phyloP scores from a whole-genome alignment of 2,329 filamentous ascomycete genomes.

The Sporothrix schenckii region DNA sequence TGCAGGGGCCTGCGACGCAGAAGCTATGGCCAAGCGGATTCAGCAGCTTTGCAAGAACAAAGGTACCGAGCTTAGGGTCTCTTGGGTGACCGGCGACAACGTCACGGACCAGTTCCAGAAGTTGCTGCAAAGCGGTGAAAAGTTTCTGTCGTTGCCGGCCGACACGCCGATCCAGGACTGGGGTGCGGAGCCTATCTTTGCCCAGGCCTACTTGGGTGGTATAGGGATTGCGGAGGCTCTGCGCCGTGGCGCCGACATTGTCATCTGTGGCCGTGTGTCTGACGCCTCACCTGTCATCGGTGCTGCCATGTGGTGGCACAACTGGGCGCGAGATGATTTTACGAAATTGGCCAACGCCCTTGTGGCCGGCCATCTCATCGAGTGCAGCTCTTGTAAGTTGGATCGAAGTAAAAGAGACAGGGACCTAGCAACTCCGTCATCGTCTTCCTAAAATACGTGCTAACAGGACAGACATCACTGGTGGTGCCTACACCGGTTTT shows the following conservation, averaged over 20 bases:
- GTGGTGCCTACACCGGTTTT: slow-evolving; percentile 53
- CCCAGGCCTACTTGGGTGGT: slow-evolving; percentile 50
- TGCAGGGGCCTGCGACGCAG: slow-evolving; percentile 11
- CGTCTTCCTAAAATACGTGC: not conserved
- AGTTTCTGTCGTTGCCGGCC: slow-evolving; percentile 15
- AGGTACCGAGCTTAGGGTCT: slow-evolving; percentile 4
- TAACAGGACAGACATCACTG: slow-evolving; percentile 49
- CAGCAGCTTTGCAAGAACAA: slow-evolving; percentile 21
- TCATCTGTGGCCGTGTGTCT: slow-evolving; percentile 46
- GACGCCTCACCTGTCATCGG: slow-evolving; percentile 52
- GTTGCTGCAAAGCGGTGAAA: slow-evolving; percentile 10
- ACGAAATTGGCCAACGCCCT: slow-evolving; percentile 49
- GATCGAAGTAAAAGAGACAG: too few relatives aligned
- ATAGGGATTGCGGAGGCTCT: slow-evolving; percentile 45
- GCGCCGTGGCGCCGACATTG: slow-evolving; percentile 44
- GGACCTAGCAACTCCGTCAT: too few relatives aligned
- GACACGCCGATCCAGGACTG: slow-evolving; percentile 29
- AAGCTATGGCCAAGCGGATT: slow-evolving; percentile 14
- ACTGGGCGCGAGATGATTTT: slow-evolving; percentile 49
- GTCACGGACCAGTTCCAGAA: slow-evolving; percentile 19
- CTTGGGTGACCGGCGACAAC: slow-evolving; percentile 17
- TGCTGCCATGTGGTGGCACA: slow-evolving; percentile 54
- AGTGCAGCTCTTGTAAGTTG: slow-evolving; percentile 40
- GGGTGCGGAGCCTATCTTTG: slow-evolving; percentile 32
- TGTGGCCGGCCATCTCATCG: slow-evolving; percentile 50